Evolutionary conservation across 1,284 basidiomycete species (phyloP).

Genomic region (Stereum hirsutum): DNA sequence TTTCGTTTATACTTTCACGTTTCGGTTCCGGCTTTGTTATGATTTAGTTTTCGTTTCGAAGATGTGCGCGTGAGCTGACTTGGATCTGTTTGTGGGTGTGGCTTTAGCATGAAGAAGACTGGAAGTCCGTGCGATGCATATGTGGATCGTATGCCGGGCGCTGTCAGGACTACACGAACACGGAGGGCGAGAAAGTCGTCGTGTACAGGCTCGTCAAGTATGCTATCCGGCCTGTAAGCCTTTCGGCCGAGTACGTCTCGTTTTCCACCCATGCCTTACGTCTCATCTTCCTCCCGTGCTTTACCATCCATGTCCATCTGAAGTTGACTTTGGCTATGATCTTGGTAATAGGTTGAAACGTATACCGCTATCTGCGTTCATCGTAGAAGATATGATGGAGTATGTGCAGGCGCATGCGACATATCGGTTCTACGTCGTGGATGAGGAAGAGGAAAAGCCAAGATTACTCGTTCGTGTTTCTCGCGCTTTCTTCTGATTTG

Average conservation of each 20-base stretch:
- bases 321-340: conserved; percentile 6
- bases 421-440: conserved; percentile 78
- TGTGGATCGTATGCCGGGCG: conserved; percentile 75
- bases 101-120: conserved; percentile 46
- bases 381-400: conserved; percentile 82
- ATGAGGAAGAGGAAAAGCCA: conserved; percentile 73
- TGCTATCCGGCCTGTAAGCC: conserved; percentile 65
- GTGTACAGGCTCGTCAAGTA: conserved; percentile 74
- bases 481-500: not conserved
- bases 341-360: conserved; percentile 36
- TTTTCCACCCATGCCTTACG: conserved; percentile 2
- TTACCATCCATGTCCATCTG: not conserved
- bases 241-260: conserved; percentile 46
- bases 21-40: conserved; percentile 10
- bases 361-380: conserved; percentile 74
- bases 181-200: conserved; percentile 26
- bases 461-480: conserved; percentile 57
- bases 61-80: not conserved
- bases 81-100: conserved; percentile 10
- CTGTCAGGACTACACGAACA: conserved; percentile 39
- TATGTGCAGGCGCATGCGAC: conserved; percentile 83
- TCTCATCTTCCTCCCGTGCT: not conserved
- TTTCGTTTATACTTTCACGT: conserved; percentile 8
- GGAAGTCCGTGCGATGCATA: conserved; percentile 59
- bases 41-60: not conserved